A percentile compares a stretch with the other conserved stretches of the same genome.
These are phyloP conservation scores for Shiraia sp. DNA, from an alignment of 2,329 filamentous ascomycete species.

Conservation along the genomic window DNA sequence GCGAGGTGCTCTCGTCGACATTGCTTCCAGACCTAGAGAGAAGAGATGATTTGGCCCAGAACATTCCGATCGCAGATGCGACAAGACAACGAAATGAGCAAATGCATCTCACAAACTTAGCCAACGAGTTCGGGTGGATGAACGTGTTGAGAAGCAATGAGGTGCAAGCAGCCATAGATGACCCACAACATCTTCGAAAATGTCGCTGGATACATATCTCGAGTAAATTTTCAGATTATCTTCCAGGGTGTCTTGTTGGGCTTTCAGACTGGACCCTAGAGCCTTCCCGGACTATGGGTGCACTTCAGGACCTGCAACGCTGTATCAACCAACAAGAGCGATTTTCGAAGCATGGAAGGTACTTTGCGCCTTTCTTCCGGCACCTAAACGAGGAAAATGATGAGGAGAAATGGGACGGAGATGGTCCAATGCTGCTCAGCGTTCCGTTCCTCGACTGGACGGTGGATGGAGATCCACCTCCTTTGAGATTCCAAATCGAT, in stretches of 20 bases:
- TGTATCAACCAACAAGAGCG: constrained; percentile 46
- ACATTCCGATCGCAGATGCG: constrained; percentile 20
- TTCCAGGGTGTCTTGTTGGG: constrained; percentile 38
- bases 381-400: constrained; percentile 24
- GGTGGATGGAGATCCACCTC: constrained; percentile 42
- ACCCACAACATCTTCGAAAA: constrained; percentile 34
- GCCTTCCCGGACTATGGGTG: constrained; percentile 15
- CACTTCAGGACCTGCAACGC: constrained; percentile 41
- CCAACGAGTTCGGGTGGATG: constrained; percentile 50
- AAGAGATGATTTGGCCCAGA: constrained; percentile 24
- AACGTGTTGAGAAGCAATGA: constrained; percentile 40
- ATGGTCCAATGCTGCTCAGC: constrained; percentile 45
- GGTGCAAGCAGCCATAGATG: constrained; percentile 34
- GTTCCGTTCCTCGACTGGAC: constrained; percentile 51
- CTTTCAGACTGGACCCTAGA: constrained; percentile 37
- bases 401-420: constrained; percentile 6
- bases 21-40: constrained; percentile 37
- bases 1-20: constrained; percentile 39
- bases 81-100: constrained; percentile 43
- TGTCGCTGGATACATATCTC: constrained; percentile 51
- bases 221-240: constrained; percentile 47
- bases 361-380: constrained; percentile 49
- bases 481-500: constrained; percentile 49
- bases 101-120: constrained; percentile 37
- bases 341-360: constrained; percentile 50